phyloP scores from a whole-genome alignment of 2,329 filamentous ascomycete species.

The Neofusicoccum parvum region DNA sequence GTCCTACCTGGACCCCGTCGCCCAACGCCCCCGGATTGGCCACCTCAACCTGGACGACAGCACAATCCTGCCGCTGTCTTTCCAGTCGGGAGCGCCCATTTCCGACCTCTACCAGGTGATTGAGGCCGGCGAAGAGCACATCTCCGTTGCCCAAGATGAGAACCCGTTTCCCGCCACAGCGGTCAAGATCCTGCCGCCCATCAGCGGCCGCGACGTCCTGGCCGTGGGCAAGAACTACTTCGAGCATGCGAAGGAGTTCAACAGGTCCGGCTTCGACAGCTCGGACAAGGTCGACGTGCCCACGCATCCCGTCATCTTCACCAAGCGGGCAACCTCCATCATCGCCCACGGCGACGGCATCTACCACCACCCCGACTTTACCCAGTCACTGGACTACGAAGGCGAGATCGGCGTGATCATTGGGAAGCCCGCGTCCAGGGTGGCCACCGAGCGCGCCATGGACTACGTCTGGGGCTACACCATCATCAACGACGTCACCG shows the following conservation, averaged over 20 bases:
- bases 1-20: neutral
- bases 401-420: slow-evolving; percentile 60
- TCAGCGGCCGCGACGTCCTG: slow-evolving; percentile 55
- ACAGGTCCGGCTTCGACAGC: slow-evolving; percentile 57
- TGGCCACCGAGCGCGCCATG: slow-evolving; percentile 50
- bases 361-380: slow-evolving; percentile 51
- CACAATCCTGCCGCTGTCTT: slow-evolving; percentile 48
- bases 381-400: slow-evolving; percentile 56
- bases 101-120: slow-evolving; percentile 56
- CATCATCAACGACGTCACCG: slow-evolving; percentile 61
- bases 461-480: slow-evolving; percentile 60
- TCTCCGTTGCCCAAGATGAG: slow-evolving; percentile 25
- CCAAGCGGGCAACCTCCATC: slow-evolving; percentile 57
- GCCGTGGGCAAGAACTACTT: slow-evolving; percentile 61
- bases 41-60: slow-evolving; percentile 42
- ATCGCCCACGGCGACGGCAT: slow-evolving; percentile 53
- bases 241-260: slow-evolving; percentile 61
- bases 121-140: slow-evolving; percentile 45
- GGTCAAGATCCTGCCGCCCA: slow-evolving; percentile 50
- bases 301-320: slow-evolving; percentile 59
- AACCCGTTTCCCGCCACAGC: slow-evolving; percentile 33
- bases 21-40: slow-evolving; percentile 39
- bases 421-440: slow-evolving; percentile 51
- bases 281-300: slow-evolving; percentile 57
- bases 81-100: slow-evolving; percentile 51